Base-by-base conservation (phyloP, 176 grass and related monocot genomes). In the Avena eriantha region DNA sequence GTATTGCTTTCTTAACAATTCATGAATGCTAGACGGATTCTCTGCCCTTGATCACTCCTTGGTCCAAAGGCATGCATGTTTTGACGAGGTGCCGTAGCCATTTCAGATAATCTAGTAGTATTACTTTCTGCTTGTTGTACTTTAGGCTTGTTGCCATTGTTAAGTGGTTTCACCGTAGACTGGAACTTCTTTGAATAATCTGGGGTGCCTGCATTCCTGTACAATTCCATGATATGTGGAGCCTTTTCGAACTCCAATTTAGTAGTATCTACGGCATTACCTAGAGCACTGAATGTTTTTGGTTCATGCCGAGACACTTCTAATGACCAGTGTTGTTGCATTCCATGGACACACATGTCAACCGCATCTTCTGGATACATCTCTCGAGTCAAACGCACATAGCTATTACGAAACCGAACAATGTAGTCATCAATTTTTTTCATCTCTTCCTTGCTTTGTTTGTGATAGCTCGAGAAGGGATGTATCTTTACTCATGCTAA, bases 401-500 rank as follows among this genome's bases (percentile, higher is more conserved):
- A 69, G 17, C 66, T 69, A 17, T 70, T 41, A 2, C 31, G 16
- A 18, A 69, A 69, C 18, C 18, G 8, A 2, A 70, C 35, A 17
- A 70, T 70, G 10, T 70, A 70, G 3, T 70, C 67, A n/a, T 43
- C 67, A 21, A 70, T 41, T 18, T 70, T 70, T 43, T n/a, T 70
- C 67, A 70, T 70, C 67, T 5, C 18, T 41, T 70, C 67, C 18
- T 7, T 43, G 67, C 43, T 41, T 39, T 21, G 43, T 9, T 18
- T 70, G 35, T 43, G 67, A 70, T 9, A 70, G 21, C 18, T 70
- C 67, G 0, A 70, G 1, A 4, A 70, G 8, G 35, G 35, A 70
- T 18, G 65, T 68, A 35, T 68, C 65, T 35, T 68, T 68, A 3
- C 65, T 68, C 65, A 68, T 36, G 15, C 65, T 68, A 43, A 83